Conservation (phyloP, 2,329 filamentous ascomycete species). For the Aplosporella prunicola region DNA sequence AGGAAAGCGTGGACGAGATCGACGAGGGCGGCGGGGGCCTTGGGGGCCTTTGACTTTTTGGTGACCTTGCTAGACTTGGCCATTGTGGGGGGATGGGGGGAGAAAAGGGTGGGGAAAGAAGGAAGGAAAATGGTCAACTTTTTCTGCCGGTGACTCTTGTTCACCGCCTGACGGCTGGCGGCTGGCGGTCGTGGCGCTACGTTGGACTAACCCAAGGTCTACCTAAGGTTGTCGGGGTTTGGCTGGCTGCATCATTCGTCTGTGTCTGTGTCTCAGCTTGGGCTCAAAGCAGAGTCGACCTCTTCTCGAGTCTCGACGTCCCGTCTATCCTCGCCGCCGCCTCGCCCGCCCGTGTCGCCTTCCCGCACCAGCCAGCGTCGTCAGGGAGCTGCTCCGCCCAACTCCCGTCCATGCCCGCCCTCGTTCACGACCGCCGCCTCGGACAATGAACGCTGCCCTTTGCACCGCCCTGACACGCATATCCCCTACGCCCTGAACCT, state of each 20-base stretch:
- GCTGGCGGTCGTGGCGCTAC: too few relatives aligned
- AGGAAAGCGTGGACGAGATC: constrained; percentile 27
- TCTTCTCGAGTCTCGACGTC: too few relatives aligned
- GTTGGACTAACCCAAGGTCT: too few relatives aligned
- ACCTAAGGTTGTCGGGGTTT: too few relatives aligned
- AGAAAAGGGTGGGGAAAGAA: background rate
- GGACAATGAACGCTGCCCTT: constrained; percentile 9
- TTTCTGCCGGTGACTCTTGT: too few relatives aligned
- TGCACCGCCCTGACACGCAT: constrained; percentile 3
- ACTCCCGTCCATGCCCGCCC: constrained; percentile 1
- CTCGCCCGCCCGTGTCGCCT: background rate
- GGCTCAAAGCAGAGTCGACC: too few relatives aligned
- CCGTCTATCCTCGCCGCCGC: background rate
- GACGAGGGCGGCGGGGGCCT: constrained; percentile 19
- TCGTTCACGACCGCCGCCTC: background rate
- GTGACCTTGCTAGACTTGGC: constrained; percentile 7
- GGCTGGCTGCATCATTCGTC: too few relatives aligned
- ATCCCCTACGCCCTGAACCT: background rate
- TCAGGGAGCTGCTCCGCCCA: background rate
- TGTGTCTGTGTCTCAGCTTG: too few relatives aligned
- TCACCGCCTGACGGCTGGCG: too few relatives aligned
- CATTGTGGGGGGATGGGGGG: background rate
- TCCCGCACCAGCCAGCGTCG: constrained; percentile 2
- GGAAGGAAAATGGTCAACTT: too few relatives aligned
- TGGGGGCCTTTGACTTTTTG: constrained; percentile 11